Evolutionary conservation across 140 eudicot species (phyloP).

Genomic region (Cichorium intybus): DNA sequence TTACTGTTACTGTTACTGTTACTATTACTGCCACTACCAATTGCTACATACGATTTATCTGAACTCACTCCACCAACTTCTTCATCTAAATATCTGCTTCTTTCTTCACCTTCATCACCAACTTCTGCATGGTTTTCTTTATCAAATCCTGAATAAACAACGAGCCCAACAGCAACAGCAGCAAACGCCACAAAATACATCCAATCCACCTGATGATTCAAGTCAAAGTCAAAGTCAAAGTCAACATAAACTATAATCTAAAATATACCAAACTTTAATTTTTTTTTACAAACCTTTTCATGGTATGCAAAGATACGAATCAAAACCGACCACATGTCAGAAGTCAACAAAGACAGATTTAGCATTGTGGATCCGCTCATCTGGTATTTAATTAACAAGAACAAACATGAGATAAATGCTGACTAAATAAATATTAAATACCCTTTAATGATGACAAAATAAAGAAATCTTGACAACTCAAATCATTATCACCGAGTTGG

Average conservation of each 20-base stretch:
- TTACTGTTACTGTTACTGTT: constrained; percentile 22
- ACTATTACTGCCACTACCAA: neutral
- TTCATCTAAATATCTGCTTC: constrained; percentile 47
- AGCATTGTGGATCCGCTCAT: constrained; percentile 93
- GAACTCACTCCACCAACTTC: constrained; percentile 31
- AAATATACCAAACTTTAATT: neutral
- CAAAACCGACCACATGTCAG: constrained; percentile 96
- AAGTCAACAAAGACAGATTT: constrained; percentile 80
- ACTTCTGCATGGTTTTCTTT: constrained; percentile 41
- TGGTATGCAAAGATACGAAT: constrained; percentile 93
- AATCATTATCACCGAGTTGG: neutral
- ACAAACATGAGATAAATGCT: neutral
- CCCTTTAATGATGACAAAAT: neutral
- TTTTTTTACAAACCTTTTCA: constrained; percentile 58
- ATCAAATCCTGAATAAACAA: constrained; percentile 85
- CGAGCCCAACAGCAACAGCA: constrained; percentile 72
- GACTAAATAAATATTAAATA: too few relatives aligned
- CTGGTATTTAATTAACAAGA: constrained; percentile 39
- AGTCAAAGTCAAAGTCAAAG: constrained; percentile 20
- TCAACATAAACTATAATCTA: neutral
- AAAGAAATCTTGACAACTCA: neutral
- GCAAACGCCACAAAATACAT: constrained; percentile 87
- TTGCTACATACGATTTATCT: neutral
- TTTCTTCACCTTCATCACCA: constrained; percentile 37
- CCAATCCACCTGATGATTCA: constrained; percentile 77